These are phyloP conservation scores for Teunomyces lycoperdinae DNA, from an alignment of 805 yeast genomes.

Conservation along the genomic window DNA sequence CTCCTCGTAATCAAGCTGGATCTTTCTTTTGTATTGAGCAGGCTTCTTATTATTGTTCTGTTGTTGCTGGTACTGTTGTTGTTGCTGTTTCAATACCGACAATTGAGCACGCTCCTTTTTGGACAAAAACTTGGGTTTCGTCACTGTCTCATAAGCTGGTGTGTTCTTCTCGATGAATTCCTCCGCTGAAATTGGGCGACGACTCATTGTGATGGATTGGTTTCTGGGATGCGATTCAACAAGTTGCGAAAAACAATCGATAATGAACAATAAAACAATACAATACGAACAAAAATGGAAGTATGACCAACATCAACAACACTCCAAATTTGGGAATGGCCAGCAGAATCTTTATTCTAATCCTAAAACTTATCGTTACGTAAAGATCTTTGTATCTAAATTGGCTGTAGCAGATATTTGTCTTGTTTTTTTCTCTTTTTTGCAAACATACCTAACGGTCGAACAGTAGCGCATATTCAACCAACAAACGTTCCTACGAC, in stretches of 20 bases:
- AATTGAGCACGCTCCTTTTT: constrained; percentile 16
- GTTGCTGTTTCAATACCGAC: constrained; percentile 6
- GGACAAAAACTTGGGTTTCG: constrained; percentile 21
- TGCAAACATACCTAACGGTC: no score
- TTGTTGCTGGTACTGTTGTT: constrained; percentile 2
- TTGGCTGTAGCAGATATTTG: no score
- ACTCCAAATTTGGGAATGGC: neutral
- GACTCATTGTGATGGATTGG: constrained; percentile 12
- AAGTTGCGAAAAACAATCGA: constrained; percentile 2
- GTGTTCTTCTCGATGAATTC: constrained; percentile 16
- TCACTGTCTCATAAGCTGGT: neutral
- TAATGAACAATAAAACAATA: neutral
- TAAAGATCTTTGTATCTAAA: no score
- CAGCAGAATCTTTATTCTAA: neutral
- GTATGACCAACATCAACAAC: neutral
- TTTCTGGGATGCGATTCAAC: neutral
- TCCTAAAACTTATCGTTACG: neutral
- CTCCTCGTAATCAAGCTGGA: constrained; percentile 1
- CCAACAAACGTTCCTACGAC: no score
- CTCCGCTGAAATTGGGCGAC: constrained; percentile 25
- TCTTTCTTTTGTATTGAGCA: neutral
- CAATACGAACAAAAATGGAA: neutral
- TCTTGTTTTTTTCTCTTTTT: no score
- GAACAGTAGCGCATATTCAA: no score
- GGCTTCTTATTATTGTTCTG: neutral